Evolutionary conservation across 208 protist genomes (phyloP), one percentile per base, ranked within the genome.

Genomic region (Herpetomonas tarakana): DNA sequence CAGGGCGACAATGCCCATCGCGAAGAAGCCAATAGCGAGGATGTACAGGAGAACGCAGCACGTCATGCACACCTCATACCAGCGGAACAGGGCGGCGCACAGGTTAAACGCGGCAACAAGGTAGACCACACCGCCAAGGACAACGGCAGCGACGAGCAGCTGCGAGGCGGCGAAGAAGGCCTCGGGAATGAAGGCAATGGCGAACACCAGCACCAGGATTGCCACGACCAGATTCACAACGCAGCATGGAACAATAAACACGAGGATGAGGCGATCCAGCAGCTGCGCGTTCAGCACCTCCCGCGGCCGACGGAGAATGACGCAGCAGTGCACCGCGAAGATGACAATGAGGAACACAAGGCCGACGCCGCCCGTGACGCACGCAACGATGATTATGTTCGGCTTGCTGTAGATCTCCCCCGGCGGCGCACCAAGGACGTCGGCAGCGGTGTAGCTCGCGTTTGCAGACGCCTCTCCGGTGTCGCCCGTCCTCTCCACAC

Each of bases 221-320:
- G 69, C 58, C 18, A 78, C 21, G 2, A 52, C 30, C 7, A 72
- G 31, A 4, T 60, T 44, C 29, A 74, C 39, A 21, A 76, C 25
- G 26, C 56, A 68, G 38, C 76, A 0, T 9, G 70, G 29, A 12
- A 39, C 30, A 14, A 75, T 29, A 12, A 35, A 35, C 2, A n/a
- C 7, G 26, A 68, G 68, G 6, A 81, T 63, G 18, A 74, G 9
- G 1, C 44, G 56, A 51, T 88, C 81, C 25, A 58, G 39, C n/a
- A 27, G 27, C 6, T 30, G n/a, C 18, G 68, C 51, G 26, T 75
- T 62, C 18, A 88, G 65, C 41, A 88, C 71, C 55, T 88, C 81
- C 14, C 72, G 72, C 16, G 81, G 74, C 3, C 55, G 66, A 16
- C 38, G 57, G 0, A 39, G 62, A 9, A 70, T 66, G 27, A 35